Conservation (phyloP, 176 grass and related monocot genomes). For the Oropetium thomaeum region DNA sequence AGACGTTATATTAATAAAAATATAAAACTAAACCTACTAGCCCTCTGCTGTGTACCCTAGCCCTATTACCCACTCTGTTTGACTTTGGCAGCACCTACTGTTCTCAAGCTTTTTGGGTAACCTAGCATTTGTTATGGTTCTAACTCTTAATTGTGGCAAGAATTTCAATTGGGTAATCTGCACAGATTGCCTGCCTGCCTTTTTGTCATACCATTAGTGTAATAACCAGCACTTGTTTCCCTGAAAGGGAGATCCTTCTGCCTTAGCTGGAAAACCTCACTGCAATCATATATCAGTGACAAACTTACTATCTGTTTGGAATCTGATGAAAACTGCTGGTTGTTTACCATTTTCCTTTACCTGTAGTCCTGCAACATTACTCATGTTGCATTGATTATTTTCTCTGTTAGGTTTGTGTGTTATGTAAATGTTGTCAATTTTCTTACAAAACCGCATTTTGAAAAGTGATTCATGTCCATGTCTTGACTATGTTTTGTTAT, state of each 20-base stretch:
- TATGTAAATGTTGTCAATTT: slow-evolving; percentile 4
- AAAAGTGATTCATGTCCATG: slow-evolving; percentile 19
- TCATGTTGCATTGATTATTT: slow-evolving; percentile 9
- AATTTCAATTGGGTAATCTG: slow-evolving; percentile 1
- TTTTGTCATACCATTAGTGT: too few relatives aligned
- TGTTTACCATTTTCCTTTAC: not conserved
- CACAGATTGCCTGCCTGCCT: not conserved
- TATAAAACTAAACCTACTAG: not conserved
- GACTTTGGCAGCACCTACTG: not conserved
- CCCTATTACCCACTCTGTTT: not conserved
- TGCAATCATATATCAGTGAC: slow-evolving; percentile 2
- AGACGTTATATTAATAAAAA: too few relatives aligned
- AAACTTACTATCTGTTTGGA: slow-evolving; percentile 7
- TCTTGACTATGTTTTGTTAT: slow-evolving; percentile 28
- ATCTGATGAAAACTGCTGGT: slow-evolving; percentile 2
- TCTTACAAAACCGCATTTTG: slow-evolving; percentile 7
- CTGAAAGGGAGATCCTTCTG: slow-evolving; percentile 2
- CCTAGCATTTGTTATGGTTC: not conserved
- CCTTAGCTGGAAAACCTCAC: slow-evolving; percentile 20
- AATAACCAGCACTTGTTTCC: slow-evolving; percentile 7
- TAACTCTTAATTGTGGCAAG: slow-evolving; percentile 15
- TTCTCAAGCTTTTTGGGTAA: slow-evolving; percentile 7
- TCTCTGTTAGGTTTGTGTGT: not conserved
- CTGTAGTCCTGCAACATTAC: not conserved
- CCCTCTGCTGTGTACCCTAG: not conserved